These are phyloP conservation scores for Lagerstroemia speciosa DNA, from an alignment of 345 rosid species.

Conservation along the genomic window DNA sequence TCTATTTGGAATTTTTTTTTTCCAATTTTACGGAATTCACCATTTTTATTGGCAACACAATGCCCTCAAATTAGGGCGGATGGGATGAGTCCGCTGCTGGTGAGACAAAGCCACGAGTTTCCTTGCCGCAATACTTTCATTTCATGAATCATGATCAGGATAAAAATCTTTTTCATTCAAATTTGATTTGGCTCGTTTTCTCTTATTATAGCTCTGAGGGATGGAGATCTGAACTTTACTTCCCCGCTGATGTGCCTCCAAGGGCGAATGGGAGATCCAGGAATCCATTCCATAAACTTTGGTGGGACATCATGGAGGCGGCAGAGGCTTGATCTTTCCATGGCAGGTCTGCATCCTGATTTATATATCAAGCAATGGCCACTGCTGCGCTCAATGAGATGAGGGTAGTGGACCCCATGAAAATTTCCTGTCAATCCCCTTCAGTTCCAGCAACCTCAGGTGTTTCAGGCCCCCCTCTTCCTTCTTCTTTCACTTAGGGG, in stretches of 20 bases:
- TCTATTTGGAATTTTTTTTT: background rate
- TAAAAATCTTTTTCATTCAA: background rate
- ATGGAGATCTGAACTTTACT: slow-evolving; percentile 28
- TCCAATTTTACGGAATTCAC: background rate
- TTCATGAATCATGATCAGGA: too few species aligned
- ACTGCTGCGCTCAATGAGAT: slow-evolving; percentile 42
- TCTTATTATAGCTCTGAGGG: slow-evolving; percentile 19
- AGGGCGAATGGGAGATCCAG: slow-evolving; percentile 35
- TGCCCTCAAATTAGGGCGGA: slow-evolving; percentile 28
- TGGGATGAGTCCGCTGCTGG: slow-evolving; percentile 60
- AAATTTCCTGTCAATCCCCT: slow-evolving; percentile 25
- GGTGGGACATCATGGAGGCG: slow-evolving; percentile 37
- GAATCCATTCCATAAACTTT: slow-evolving; percentile 31
- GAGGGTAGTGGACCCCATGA: slow-evolving; percentile 30
- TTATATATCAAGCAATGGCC: slow-evolving; percentile 42
- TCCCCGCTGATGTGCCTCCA: slow-evolving; percentile 40
- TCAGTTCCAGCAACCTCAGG: slow-evolving; percentile 29
- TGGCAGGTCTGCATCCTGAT: slow-evolving; percentile 31
- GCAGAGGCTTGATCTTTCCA: slow-evolving; percentile 30
- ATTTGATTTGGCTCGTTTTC: background rate
- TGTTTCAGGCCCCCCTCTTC: slow-evolving; percentile 9
- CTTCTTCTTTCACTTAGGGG: slow-evolving; percentile 18
- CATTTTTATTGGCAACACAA: background rate
- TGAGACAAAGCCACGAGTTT: slow-evolving; percentile 50
- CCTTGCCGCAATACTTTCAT: slow-evolving; percentile 6